Conservation (phyloP, 2,329 filamentous ascomycete genomes). For the Colletotrichum sp. region DNA sequence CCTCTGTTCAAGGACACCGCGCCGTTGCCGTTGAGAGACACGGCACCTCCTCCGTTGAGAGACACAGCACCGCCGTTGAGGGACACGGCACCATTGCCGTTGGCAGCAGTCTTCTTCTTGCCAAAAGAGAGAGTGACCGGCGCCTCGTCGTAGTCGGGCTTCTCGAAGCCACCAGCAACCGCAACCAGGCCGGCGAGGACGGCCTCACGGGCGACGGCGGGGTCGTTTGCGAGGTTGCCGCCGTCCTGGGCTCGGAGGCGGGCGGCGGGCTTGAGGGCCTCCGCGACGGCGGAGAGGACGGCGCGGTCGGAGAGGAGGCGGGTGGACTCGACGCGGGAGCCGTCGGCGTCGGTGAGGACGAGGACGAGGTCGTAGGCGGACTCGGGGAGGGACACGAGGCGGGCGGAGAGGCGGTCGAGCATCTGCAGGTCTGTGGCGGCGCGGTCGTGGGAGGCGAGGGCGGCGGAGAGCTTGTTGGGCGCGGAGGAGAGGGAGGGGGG, state of each 20-base stretch:
- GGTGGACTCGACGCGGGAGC: constrained; percentile 65
- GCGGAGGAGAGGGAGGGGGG: constrained; percentile 89
- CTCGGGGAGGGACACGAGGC: constrained; percentile 77
- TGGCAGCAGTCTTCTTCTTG: constrained; percentile 36
- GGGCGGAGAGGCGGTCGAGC: constrained; percentile 89
- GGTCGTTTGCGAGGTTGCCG: constrained; percentile 49
- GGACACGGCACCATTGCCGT: constrained; percentile 28
- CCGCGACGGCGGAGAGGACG: constrained; percentile 72
- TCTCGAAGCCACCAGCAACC: constrained; percentile 71
- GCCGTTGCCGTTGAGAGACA: constrained; percentile 36
- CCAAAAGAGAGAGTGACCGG: constrained; percentile 56
- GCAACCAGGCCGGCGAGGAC: constrained; percentile 81
- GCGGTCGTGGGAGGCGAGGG: constrained; percentile 78
- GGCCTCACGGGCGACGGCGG: constrained; percentile 72
- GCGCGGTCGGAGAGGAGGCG: constrained; percentile 71
- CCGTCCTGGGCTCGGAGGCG: constrained; percentile 74
- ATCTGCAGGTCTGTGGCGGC: constrained; percentile 89
- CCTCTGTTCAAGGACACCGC: constrained; percentile 28
- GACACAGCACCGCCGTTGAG: constrained; percentile 29
- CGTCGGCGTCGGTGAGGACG: constrained; percentile 80
- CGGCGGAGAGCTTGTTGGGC: constrained; percentile 74
- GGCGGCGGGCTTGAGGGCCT: constrained; percentile 62
- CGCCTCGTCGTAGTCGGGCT: constrained; percentile 65
- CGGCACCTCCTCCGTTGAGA: constrained; percentile 28
- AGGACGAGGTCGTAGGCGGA: constrained; percentile 85